Evolutionary conservation across 2,329 filamentous ascomycete genomes (phyloP), one percentile per base, ranked within the genome.

Genomic region (Rutstroemia sp.): DNA sequence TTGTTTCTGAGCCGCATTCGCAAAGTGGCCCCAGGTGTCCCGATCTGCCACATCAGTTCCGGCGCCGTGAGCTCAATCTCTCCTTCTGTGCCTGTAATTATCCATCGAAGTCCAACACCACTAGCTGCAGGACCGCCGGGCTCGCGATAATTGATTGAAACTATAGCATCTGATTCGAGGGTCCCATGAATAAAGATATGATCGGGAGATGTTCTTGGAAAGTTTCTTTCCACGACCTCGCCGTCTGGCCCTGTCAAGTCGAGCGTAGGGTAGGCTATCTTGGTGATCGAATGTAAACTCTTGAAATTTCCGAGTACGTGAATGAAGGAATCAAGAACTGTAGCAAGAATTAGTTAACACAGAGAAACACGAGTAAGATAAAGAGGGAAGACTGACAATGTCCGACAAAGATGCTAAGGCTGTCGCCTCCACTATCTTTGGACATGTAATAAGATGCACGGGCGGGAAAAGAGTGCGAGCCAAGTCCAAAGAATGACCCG

Each of bases 161-260:
- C 70, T 5, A 67, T 41, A 2, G 65, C 69, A 17, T 67, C 71
- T 21, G 51, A 66, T n/a, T 62, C 52, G 1, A 73, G 65, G 2
- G 55, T 57, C 0, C 71, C 72, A 14, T 73, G 67, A 21, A 73
- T 54, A 37, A 71, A 58, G 30, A 72, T 65, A 30, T 71, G 64
- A 50, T 73, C 72, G 8, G 72, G 67, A 2, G 63, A 41, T 5
- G 68, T 71, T 51, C 65, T 69, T 14, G 54, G 60, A 17, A 61
- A 55, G 3, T 57, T 56, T 2, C 64, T 61, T 17, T 67, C 54
- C 14, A 67, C 45, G 4, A 69, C 23, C n/a, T 62, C 41, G 12
- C 67, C 65, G 2, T 62, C 59, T 2, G 50, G 2, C 16, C 37
- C 7, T 10, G 12, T 37, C n/a, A 53, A 39, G 10, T 65, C 48